Conservation (phyloP, 345 rosid species). For the Populus ilicifolia region DNA sequence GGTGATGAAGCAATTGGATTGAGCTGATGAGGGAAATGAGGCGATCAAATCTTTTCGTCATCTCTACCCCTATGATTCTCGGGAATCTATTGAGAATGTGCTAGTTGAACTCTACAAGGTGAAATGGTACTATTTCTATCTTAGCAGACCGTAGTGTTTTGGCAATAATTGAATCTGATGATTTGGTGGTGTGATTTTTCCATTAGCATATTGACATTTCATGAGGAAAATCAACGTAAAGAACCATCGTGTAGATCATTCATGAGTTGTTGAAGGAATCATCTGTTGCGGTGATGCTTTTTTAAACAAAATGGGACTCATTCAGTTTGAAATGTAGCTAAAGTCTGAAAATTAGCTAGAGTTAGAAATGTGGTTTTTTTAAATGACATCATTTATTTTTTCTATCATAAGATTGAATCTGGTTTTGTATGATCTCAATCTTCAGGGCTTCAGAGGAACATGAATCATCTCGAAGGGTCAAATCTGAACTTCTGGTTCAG, state of each 20-base stretch:
- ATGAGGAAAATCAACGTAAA: neutral
- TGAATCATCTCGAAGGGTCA: slow-evolving; percentile 97
- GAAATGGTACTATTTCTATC: neutral
- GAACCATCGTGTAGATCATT: neutral
- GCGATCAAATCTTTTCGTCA: slow-evolving; percentile 72
- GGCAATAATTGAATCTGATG: neutral
- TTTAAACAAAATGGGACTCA: neutral
- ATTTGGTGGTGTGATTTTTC: neutral
- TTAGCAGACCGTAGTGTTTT: neutral
- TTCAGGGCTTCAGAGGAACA: slow-evolving; percentile 93
- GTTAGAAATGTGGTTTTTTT: no score
- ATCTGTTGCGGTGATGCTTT: neutral
- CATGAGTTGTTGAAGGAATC: neutral
- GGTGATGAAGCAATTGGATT: slow-evolving; percentile 63
- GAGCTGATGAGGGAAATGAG: slow-evolving; percentile 74
- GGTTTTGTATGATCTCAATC: neutral
- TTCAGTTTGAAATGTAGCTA: neutral
- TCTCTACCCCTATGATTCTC: slow-evolving; percentile 66
- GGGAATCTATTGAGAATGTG: slow-evolving; percentile 68
- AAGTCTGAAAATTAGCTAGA: neutral
- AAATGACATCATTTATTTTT: neutral
- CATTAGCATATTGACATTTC: neutral
- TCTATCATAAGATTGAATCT: neutral
- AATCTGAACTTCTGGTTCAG: slow-evolving; percentile 98
- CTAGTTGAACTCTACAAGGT: slow-evolving; percentile 76